Percentiles rank a stretch among this genome's conserved stretches.
Conservation (phyloP, 352 stramenopile species). For the Globisporangium apiculatum region DNA sequence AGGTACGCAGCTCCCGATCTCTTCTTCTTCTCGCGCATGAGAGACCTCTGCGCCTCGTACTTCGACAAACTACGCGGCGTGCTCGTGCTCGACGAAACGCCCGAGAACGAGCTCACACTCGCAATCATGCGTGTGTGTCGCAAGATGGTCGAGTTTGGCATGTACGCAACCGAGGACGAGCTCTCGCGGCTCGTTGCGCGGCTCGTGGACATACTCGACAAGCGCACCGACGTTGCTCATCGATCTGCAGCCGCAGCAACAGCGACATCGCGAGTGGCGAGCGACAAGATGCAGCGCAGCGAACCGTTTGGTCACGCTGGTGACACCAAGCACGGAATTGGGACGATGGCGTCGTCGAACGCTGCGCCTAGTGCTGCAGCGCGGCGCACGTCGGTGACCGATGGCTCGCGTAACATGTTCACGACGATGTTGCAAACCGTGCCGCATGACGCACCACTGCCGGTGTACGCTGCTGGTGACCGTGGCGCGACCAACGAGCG, state of each 20-base stretch:
- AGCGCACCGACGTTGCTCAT: slow-evolving; percentile 34
- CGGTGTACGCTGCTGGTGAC: background rate
- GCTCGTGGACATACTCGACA: slow-evolving; percentile 31
- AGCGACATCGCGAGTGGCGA: background rate
- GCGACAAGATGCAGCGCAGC: slow-evolving; percentile 3
- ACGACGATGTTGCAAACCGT: slow-evolving; percentile 20
- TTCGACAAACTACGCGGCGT: slow-evolving; percentile 31
- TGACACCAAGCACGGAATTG: no score
- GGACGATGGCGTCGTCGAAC: background rate
- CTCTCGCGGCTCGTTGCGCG: slow-evolving; percentile 20
- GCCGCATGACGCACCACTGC: slow-evolving; percentile 2
- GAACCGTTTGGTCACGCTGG: background rate
- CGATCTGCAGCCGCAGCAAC: background rate
- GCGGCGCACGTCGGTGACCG: slow-evolving; percentile 14
- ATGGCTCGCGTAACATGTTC: slow-evolving; percentile 18
- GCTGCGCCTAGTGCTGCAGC: background rate
- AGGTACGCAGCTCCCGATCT: slow-evolving; percentile 34
- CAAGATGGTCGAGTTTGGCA: slow-evolving; percentile 64
- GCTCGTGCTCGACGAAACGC: slow-evolving; percentile 44
- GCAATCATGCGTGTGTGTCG: slow-evolving; percentile 40
- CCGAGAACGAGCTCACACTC: slow-evolving; percentile 57
- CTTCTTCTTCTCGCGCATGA: slow-evolving; percentile 43
- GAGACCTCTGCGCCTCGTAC: slow-evolving; percentile 36
- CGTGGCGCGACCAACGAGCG: background rate
- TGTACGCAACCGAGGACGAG: slow-evolving; percentile 43